phyloP scores from a whole-genome alignment of 805 yeast genomes.

The Yamadazyma endophytica region DNA sequence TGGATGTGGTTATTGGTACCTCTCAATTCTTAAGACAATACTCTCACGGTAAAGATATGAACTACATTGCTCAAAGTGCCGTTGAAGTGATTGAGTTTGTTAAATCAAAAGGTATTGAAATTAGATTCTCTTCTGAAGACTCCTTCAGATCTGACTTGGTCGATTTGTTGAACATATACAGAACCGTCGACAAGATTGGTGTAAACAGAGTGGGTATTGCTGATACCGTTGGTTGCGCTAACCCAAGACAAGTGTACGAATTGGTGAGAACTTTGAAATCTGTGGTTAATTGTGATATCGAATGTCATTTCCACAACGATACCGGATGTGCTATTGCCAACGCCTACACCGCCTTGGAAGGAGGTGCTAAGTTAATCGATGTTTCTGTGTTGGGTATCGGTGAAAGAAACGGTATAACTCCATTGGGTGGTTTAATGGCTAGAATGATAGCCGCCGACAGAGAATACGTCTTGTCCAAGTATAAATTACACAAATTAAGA shows the following conservation, averaged over 20 bases:
- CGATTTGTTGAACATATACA: conserved; percentile 54
- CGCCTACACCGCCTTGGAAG: conserved; percentile 61
- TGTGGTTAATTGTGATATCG: conserved; percentile 56
- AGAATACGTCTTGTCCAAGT: conserved; percentile 55
- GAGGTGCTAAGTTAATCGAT: conserved; percentile 57
- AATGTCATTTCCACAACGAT: conserved; percentile 60
- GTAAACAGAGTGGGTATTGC: conserved; percentile 63
- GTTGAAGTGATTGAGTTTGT: conserved; percentile 58
- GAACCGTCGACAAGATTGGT: conserved; percentile 59
- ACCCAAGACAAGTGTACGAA: conserved; percentile 60
- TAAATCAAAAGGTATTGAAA: conserved; percentile 57
- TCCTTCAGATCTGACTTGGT: conserved; percentile 59
- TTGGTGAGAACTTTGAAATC: conserved; percentile 54
- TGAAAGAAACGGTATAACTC: conserved; percentile 61
- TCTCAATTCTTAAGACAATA: conserved; percentile 54
- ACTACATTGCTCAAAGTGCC: conserved; percentile 53
- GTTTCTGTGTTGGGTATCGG: conserved; percentile 60
- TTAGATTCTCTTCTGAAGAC: conserved; percentile 57
- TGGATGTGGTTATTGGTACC: conserved; percentile 58
- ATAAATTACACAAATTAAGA: conserved; percentile 52
- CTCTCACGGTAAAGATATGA: conserved; percentile 60
- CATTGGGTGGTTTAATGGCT: conserved; percentile 60
- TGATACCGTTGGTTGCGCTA: conserved; percentile 62
- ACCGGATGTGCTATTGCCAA: conserved; percentile 64
- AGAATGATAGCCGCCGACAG: conserved; percentile 61